Percentiles rank a stretch among this genome's conserved stretches.
Evolutionary conservation across 108 stramenopile species (phyloP).

Genomic region (Skeletonema tropicum): DNA sequence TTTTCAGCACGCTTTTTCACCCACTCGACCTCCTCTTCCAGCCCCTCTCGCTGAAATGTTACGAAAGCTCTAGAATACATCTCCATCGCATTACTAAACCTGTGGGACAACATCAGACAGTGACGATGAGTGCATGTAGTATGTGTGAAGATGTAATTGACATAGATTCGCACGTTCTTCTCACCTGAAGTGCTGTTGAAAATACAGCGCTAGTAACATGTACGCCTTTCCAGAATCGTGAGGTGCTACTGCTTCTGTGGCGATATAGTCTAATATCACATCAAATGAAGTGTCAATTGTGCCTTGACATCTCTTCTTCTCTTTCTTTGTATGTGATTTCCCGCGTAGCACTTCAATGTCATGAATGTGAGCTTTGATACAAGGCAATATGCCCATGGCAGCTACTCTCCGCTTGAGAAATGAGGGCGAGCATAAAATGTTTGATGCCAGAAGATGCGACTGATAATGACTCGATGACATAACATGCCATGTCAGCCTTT

Average conservation of each 20-base stretch:
- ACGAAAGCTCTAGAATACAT: not conserved
- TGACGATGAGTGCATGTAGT: no score
- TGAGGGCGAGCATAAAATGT: not conserved
- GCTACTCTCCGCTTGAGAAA: not conserved
- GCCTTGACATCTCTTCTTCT: not conserved
- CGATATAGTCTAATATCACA: no score
- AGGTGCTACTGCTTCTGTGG: no score
- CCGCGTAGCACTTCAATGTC: not conserved
- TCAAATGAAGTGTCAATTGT: no score
- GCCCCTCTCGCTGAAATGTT: not conserved
- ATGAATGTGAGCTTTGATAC: not conserved
- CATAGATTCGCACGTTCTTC: no score
- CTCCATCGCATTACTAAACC: not conserved
- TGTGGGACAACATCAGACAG: not conserved
- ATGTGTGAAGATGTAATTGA: no score
- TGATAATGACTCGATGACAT: not conserved
- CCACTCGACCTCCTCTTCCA: not conserved
- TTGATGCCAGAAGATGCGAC: not conserved
- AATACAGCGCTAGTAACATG: no score
- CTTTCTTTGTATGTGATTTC: not conserved
- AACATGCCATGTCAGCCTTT: not conserved
- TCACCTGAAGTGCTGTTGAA: no score
- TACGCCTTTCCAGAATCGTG: no score
- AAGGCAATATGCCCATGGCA: not conserved
- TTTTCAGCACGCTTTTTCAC: not conserved